Evolutionary conservation across 768 basidiomycete species (phyloP).

Genomic region (Scleroderma bovista): DNA sequence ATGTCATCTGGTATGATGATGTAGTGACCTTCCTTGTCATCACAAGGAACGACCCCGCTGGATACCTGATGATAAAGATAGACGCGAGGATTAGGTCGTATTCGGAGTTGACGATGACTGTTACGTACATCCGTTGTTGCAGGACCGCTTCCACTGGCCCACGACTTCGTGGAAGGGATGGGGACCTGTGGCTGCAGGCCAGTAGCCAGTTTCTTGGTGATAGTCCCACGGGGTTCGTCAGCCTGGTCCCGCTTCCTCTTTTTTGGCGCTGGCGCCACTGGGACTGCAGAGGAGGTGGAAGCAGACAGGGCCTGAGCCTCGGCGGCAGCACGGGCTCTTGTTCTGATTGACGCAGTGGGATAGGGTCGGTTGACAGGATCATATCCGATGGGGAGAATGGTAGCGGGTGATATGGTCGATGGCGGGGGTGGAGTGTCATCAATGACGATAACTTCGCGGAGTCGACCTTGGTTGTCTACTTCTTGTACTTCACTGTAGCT

Average conservation of each 20-base stretch:
- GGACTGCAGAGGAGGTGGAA: conserved; percentile 54
- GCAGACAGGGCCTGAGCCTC: conserved; percentile 76
- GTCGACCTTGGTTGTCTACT: conserved; percentile 69
- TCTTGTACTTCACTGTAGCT: conserved; percentile 88
- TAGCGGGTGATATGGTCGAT: conserved; percentile 66
- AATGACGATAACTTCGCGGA: conserved; percentile 87
- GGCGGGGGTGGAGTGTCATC: conserved; percentile 87
- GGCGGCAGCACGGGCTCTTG: conserved; percentile 80
- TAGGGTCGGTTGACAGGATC: conserved; percentile 72
- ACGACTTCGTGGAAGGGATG: conserved; percentile 52
- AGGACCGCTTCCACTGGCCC: conserved; percentile 61
- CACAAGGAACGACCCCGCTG: conserved; percentile 70
- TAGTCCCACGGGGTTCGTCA: conserved; percentile 66
- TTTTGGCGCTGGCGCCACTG: conserved; percentile 70
- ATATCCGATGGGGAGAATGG: too few relatives aligned
- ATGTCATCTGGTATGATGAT: conserved; percentile 90
- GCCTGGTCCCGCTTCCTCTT: conserved; percentile 76
- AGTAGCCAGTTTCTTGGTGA: conserved; percentile 55
- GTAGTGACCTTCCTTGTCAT: conserved; percentile 99
- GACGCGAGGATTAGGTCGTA: conserved; percentile 15
- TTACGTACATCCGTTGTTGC: conserved; percentile 63
- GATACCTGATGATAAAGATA: conserved; percentile 43
- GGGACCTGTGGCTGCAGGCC: conserved; percentile 47
- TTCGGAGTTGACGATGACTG: conserved; percentile 8
- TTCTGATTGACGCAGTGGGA: conserved; percentile 75